Conservation (phyloP, 2,329 filamentous ascomycete species). For the Stemphylium vesicarium region DNA sequence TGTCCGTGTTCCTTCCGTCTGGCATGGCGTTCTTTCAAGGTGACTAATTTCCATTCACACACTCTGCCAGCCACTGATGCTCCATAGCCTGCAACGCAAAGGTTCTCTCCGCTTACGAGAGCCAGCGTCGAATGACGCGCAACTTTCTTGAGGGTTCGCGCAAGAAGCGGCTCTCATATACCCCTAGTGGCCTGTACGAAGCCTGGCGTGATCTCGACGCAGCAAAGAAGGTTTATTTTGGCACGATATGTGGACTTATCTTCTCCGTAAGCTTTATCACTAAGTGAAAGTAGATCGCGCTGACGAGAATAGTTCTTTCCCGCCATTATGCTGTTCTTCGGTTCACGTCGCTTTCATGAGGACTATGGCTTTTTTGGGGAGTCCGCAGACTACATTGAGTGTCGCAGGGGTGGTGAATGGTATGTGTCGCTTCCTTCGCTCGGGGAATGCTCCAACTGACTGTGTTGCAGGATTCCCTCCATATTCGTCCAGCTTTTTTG, state of each 20-base stretch:
- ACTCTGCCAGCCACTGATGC: neutral
- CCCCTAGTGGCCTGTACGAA: constrained; percentile 36
- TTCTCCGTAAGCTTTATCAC: constrained; percentile 32
- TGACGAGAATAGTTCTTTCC: constrained; percentile 59
- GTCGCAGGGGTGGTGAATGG: constrained; percentile 70
- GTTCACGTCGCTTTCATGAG: constrained; percentile 69
- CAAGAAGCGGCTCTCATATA: constrained; percentile 40
- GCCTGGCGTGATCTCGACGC: constrained; percentile 42
- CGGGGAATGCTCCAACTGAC: constrained; percentile 10
- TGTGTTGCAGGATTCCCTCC: constrained; percentile 40
- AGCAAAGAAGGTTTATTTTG: constrained; percentile 43
- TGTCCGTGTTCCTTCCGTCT: constrained; percentile 47
- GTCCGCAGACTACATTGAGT: constrained; percentile 51
- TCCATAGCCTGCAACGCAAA: constrained; percentile 43
- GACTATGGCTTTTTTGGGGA: constrained; percentile 62
- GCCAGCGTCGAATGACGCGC: constrained; percentile 40
- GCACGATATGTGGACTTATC: constrained; percentile 36
- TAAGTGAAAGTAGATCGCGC: neutral
- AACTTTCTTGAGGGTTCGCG: constrained; percentile 46
- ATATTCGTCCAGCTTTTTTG: constrained; percentile 48
- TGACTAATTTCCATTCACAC: constrained; percentile 8
- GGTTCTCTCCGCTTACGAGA: constrained; percentile 46
- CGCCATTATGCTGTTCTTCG: constrained; percentile 65
- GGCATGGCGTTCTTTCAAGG: constrained; percentile 51
- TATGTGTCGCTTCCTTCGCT: constrained; percentile 32